Percentiles rank a stretch among this genome's conserved stretches.
phyloP scores from a whole-genome alignment of 306 rosid genomes.

The Dryas octopetala region DNA sequence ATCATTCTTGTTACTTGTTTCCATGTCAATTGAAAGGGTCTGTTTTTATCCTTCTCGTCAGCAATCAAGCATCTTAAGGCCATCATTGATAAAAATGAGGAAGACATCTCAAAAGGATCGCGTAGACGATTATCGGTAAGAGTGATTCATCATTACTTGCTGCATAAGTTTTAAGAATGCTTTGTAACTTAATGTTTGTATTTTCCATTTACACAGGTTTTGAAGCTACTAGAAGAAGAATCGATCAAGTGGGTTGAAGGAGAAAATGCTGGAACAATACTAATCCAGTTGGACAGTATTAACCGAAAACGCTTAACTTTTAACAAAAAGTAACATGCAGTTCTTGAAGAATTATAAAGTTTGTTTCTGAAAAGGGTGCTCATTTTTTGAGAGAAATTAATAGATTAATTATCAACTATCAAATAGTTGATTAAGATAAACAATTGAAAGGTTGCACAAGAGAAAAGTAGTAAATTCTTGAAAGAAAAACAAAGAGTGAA shows the following conservation, averaged over 20 bases:
- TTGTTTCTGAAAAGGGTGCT: neutral
- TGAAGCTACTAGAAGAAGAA: slow-evolving; percentile 62
- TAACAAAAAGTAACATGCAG: slow-evolving; percentile 24
- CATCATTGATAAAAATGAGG: slow-evolving; percentile 49
- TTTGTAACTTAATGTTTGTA: neutral
- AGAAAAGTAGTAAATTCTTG: neutral
- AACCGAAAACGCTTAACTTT: slow-evolving; percentile 47
- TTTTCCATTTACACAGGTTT: slow-evolving; percentile 38
- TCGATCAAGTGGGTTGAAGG: slow-evolving; percentile 74
- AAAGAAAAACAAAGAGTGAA: too few relatives aligned
- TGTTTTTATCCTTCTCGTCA: slow-evolving; percentile 29
- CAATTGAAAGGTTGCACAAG: neutral
- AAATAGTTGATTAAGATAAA: too few relatives aligned
- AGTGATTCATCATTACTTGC: slow-evolving; percentile 8
- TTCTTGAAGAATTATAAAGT: neutral
- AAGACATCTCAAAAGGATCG: slow-evolving; percentile 49
- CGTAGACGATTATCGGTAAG: slow-evolving; percentile 53
- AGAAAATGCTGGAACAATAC: slow-evolving; percentile 50
- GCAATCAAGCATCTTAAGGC: slow-evolving; percentile 73
- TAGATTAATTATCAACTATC: neutral
- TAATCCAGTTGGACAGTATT: slow-evolving; percentile 51
- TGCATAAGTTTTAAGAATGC: neutral
- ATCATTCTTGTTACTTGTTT: neutral
- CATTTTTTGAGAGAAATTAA: neutral
- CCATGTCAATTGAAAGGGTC: slow-evolving; percentile 10